Evolutionary conservation across 2,329 filamentous ascomycete genomes (phyloP).

Genomic region (Hypoxylon sp.): DNA sequence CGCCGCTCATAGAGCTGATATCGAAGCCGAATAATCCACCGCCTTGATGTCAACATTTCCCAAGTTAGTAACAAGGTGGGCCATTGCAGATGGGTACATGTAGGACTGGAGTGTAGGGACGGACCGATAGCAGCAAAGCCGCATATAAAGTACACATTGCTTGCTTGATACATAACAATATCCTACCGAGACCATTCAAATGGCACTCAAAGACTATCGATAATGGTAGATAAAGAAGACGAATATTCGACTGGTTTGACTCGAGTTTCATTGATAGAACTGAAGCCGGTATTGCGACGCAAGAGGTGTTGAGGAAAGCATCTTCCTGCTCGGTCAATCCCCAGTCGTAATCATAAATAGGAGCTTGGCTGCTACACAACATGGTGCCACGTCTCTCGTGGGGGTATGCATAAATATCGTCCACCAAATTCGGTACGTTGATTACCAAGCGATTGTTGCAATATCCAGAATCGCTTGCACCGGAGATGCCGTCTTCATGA

Average conservation of each 20-base stretch:
- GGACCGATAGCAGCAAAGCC: slow-evolving; percentile 73
- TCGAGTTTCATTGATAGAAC: background rate
- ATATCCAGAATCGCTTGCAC: background rate
- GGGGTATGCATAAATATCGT: background rate
- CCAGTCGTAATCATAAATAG: slow-evolving; percentile 1
- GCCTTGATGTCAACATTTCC: slow-evolving; percentile 60
- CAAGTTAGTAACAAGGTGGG: slow-evolving; percentile 3
- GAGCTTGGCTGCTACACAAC: background rate
- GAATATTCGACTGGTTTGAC: background rate
- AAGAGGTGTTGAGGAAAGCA: background rate
- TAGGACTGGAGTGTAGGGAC: slow-evolving; percentile 38
- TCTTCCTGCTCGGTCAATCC: background rate
- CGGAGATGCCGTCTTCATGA: background rate
- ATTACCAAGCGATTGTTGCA: background rate
- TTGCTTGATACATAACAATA: slow-evolving; percentile 59
- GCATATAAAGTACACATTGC: slow-evolving; percentile 73
- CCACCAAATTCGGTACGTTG: background rate
- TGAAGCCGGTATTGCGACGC: background rate
- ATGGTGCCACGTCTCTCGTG: background rate
- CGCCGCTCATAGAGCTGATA: slow-evolving; percentile 80
- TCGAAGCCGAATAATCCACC: slow-evolving; percentile 84
- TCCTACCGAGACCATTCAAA: background rate
- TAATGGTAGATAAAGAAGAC: background rate
- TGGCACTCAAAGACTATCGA: background rate
- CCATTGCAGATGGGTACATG: background rate